These are phyloP conservation scores for Epichloe amarillans DNA, from an alignment of 2,329 filamentous ascomycete genomes.

Conservation along the genomic window DNA sequence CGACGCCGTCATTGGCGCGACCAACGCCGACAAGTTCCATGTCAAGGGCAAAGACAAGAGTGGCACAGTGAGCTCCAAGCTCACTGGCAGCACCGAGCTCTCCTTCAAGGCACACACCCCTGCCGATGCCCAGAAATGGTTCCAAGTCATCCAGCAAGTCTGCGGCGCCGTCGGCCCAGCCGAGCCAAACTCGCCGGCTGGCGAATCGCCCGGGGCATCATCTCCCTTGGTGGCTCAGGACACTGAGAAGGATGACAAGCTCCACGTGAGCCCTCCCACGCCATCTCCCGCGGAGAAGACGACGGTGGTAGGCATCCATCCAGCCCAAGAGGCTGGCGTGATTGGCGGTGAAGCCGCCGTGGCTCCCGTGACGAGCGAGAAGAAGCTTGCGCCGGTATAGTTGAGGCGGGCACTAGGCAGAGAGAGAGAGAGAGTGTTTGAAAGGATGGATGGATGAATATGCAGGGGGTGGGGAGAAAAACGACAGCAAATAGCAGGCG, in stretches of 20 bases:
- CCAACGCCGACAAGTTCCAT: conserved; percentile 73
- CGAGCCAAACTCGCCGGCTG: conserved; percentile 15
- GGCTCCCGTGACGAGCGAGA: neutral
- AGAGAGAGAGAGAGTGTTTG: neutral
- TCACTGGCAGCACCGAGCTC: conserved; percentile 68
- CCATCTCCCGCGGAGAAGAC: conserved; percentile 7
- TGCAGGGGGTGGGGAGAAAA: neutral
- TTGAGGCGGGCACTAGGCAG: neutral
- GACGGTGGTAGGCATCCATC: conserved; percentile 19
- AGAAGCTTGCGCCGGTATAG: conserved; percentile 1
- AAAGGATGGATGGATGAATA: neutral
- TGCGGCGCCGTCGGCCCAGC: conserved; percentile 36
- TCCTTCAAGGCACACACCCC: conserved; percentile 78
- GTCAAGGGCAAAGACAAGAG: conserved; percentile 90
- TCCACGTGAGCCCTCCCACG: conserved; percentile 9
- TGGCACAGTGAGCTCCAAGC: conserved; percentile 66
- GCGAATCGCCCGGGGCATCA: conserved; percentile 1
- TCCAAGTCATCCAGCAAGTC: conserved; percentile 52
- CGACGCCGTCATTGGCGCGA: conserved; percentile 65
- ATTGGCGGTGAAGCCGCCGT: conserved; percentile 15
- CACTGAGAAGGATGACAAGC: conserved; percentile 6
- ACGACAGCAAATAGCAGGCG: neutral
- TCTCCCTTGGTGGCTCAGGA: neutral
- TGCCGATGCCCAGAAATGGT: conserved; percentile 75
- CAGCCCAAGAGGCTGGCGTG: conserved; percentile 35